Evolutionary conservation across 495 filamentous ascomycete genomes (phyloP).

Genomic region (Aspergillus incahuasiensis): DNA sequence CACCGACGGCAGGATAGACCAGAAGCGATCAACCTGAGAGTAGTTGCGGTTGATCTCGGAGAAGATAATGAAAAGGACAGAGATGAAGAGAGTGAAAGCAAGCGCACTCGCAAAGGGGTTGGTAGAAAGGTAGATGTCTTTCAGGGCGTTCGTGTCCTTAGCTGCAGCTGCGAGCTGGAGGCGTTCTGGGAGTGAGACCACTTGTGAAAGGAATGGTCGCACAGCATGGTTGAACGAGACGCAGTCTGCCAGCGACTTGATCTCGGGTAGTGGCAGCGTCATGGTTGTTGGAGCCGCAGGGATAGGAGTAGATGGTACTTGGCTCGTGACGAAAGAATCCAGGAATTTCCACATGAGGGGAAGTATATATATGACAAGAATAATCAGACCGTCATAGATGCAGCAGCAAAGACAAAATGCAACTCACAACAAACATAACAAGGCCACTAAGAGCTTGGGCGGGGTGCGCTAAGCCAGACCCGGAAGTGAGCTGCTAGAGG

Average conservation of each 20-base stretch:
- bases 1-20: slow-evolving; percentile 82
- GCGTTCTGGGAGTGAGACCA: slow-evolving; percentile 63
- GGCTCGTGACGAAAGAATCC: no score
- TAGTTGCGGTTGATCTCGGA: slow-evolving; percentile 89
- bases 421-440: slow-evolving; percentile 7
- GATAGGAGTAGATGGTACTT: not conserved
- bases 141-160: slow-evolving; percentile 50
- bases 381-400: no score
- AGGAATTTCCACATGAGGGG: slow-evolving; percentile 11
- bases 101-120: slow-evolving; percentile 82
- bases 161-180: slow-evolving; percentile 48
- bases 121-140: slow-evolving; percentile 72
- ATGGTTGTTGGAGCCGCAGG: slow-evolving; percentile 30
- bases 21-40: slow-evolving; percentile 88
- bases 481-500: not conserved
- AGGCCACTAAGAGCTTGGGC: not conserved
- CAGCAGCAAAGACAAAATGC: not conserved
- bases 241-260: slow-evolving; percentile 66
- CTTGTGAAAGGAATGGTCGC: slow-evolving; percentile 69
- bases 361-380: not conserved
- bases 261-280: slow-evolving; percentile 58
- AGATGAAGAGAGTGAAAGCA: slow-evolving; percentile 63
- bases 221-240: slow-evolving; percentile 69
- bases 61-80: slow-evolving; percentile 62
- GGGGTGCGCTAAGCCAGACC: not conserved